Percentiles rank a stretch among this genome's conserved stretches.
Evolutionary conservation across 164 flowering plant species (phyloP).

Genomic region (Magnolia changhungtana): DNA sequence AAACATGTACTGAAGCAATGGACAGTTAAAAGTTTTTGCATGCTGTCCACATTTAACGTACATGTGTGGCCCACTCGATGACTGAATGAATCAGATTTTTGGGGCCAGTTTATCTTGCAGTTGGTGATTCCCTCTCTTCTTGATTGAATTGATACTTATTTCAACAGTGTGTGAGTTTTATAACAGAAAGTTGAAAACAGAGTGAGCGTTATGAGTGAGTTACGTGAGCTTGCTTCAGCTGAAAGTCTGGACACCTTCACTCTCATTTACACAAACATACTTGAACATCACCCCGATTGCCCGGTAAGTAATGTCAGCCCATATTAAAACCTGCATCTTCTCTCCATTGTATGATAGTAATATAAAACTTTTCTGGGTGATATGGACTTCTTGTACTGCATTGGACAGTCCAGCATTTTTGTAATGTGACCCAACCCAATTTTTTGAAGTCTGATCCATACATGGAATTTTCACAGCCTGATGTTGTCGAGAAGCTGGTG

Average conservation of each 20-base stretch:
- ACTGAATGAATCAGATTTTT: neutral
- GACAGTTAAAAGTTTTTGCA: neutral
- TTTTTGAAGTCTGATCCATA: neutral
- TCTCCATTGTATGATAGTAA: neutral
- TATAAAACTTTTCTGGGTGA: neutral
- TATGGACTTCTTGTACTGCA: neutral
- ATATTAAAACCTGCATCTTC: neutral
- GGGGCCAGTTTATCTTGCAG: neutral
- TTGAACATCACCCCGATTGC: conserved; percentile 95
- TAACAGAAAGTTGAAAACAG: conserved; percentile 92
- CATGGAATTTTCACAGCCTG: conserved; percentile 51
- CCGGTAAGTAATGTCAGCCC: conserved; percentile 52
- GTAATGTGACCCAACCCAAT: neutral
- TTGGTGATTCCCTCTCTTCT: neutral
- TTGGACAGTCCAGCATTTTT: neutral
- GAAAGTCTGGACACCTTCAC: conserved; percentile 95
- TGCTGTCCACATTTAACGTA: neutral
- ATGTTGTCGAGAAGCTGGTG: conserved; percentile 93
- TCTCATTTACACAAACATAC: conserved; percentile 85
- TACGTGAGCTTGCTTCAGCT: conserved; percentile 96
- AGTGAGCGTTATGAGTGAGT: conserved; percentile 67
- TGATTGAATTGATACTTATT: neutral
- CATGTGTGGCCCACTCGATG: neutral
- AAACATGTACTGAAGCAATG: neutral
- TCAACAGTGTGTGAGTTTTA: neutral